Conservation (phyloP, 2,329 filamentous ascomycete genomes). For the Aspergillus udagawae region DNA sequence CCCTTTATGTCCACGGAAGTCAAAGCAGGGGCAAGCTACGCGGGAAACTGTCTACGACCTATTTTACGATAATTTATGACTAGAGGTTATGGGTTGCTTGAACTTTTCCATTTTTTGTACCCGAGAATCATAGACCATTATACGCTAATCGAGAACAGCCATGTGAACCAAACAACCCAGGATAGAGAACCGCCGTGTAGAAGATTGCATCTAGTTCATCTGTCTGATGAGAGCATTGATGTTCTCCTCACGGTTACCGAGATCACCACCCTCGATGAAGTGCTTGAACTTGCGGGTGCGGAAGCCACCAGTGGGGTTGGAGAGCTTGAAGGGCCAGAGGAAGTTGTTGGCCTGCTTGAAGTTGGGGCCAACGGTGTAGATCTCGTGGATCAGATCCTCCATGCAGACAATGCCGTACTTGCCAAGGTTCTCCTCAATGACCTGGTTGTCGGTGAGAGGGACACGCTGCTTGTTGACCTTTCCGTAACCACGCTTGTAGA, state of each 20-base stretch:
- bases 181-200: slow-evolving; percentile 17
- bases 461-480: slow-evolving; percentile 98
- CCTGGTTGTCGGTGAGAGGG: slow-evolving; percentile 92
- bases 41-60: no score
- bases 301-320: slow-evolving; percentile 97
- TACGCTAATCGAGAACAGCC: slow-evolving; percentile 31
- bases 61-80: neutral
- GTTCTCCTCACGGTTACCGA: slow-evolving; percentile 97
- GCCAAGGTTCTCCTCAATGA: slow-evolving; percentile 94
- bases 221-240: slow-evolving; percentile 95
- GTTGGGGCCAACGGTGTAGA: slow-evolving; percentile 97
- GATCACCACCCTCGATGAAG: slow-evolving; percentile 97
- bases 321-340: slow-evolving; percentile 99
- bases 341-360: slow-evolving; percentile 99
- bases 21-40: neutral
- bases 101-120: slow-evolving; percentile 26
- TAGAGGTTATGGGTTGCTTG: slow-evolving; percentile 24
- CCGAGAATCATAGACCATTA: slow-evolving; percentile 32
- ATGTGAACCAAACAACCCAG: slow-evolving; percentile 32
- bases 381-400: slow-evolving; percentile 99
- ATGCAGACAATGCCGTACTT: slow-evolving; percentile 99
- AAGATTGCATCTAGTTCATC: slow-evolving; percentile 74
- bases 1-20: neutral
- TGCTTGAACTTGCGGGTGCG: slow-evolving; percentile 96
- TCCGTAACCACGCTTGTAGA: slow-evolving; percentile 99